Base-by-base conservation (phyloP, 176 grass and related monocot genomes). In the Melocanna baccifera region DNA sequence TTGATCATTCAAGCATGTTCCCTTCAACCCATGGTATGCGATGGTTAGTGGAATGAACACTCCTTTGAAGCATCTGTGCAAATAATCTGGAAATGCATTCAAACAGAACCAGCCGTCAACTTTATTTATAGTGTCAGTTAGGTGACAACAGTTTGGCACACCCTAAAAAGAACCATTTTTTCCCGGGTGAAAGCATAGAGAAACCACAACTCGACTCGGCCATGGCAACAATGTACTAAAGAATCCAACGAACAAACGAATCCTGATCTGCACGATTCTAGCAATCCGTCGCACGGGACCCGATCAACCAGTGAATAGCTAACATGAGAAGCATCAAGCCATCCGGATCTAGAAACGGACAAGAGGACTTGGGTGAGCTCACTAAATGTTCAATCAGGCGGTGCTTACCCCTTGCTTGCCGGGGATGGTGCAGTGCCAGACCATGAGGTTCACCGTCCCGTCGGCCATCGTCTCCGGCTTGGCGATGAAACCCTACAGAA, bases 381-480 rank as follows among this genome's bases (percentile, higher is more conserved):
- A 12, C 16, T 8, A 40, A 18, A 57, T 37, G 18, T 26, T 40
- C 67, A 28, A 57, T 22, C 16, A 1, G 37, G 25, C 6, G 36
- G 37, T 2, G 62, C 89, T 86, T 88, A 98, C 95, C 92, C 91
- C 95, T 88, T 93, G 92, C 85, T 98, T 98, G 75, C 95, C 95
- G 12, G 95, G 92, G 69, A 98, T 98, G 67, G 85, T 93, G 86
- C 95, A 98, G 41, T 95, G 87, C 95, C 92, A 98, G 75, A 90
- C 66, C 95, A 98, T 95, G 41, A 95, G 83, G 82, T 98, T 98
- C 29, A 78, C 87, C 57, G 95, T 83, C 65, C 92, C 95, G 73
- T 95, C 95, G 22, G 85, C 45, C 43, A 93, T 69, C 32, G 92
- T 85, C 85, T 98, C 95, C 18, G 95, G 95, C 91, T 89, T 95